Conservation (phyloP, 306 rosid species). For the Malus asiatica region DNA sequence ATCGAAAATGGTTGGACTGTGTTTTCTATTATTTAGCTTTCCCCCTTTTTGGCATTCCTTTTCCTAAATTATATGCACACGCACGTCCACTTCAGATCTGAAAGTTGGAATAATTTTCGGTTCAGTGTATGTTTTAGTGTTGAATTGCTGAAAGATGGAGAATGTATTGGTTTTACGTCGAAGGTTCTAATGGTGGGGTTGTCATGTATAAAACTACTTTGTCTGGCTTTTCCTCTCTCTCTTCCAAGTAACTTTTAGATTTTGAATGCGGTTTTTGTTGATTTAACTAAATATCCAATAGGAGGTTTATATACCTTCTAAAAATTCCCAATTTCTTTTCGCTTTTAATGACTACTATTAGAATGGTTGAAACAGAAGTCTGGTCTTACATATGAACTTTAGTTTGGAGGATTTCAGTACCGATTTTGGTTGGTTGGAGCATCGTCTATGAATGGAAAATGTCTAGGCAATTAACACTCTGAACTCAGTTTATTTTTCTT, state of each 20-base stretch:
- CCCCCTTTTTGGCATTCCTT: not conserved
- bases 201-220: not conserved
- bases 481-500: not conserved
- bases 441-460: not conserved
- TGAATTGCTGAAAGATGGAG: not conserved
- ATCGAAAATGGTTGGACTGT: not conserved
- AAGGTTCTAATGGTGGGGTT: not conserved
- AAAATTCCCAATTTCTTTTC: too few species aligned
- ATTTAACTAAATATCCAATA: not conserved
- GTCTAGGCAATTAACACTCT: not conserved
- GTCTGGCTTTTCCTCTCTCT: not conserved
- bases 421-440: not conserved
- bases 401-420: not conserved
- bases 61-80: not conserved
- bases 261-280: not conserved
- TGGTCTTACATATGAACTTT: too few species aligned
- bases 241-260: not conserved
- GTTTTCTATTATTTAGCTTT: not conserved
- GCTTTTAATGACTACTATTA: too few species aligned
- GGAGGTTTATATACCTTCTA: not conserved
- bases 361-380: too few species aligned
- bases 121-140: not conserved
- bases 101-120: not conserved
- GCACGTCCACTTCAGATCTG: not conserved
- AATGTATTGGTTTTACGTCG: not conserved